Evolutionary conservation across 768 basidiomycete species (phyloP).

Genomic region (Harrya chromipes): DNA sequence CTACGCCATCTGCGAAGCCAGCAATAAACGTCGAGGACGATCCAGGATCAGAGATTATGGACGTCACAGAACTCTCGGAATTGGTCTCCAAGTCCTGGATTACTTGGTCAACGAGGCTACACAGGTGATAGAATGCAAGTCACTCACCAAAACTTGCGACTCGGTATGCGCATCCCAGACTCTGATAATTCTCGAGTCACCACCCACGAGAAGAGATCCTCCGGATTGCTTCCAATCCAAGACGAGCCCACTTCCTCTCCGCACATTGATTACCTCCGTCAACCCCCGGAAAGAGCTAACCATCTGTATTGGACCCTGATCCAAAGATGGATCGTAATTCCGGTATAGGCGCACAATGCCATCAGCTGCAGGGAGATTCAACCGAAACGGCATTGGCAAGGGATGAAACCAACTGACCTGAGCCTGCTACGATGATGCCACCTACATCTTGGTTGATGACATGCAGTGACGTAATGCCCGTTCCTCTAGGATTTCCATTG

Average conservation of each 20-base stretch:
- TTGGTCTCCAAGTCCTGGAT: constrained; percentile 84
- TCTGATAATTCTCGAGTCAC: constrained; percentile 84
- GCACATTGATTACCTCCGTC: constrained; percentile 68
- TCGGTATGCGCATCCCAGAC: constrained; percentile 97
- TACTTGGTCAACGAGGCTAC: neutral
- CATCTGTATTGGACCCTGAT: constrained; percentile 79
- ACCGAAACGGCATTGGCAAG: neutral
- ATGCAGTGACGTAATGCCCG: constrained; percentile 81
- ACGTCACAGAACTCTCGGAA: constrained; percentile 86
- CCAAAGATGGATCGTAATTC: constrained; percentile 77
- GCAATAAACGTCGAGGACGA: constrained; percentile 80
- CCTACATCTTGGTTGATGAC: constrained; percentile 96
- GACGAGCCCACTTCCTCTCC: constrained; percentile 81
- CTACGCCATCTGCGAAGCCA: constrained; percentile 88
- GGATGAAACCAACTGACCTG: constrained; percentile 50
- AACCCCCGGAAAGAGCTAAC: constrained; percentile 92
- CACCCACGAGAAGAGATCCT: constrained; percentile 84
- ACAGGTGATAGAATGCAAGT: neutral
- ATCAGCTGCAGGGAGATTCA: constrained; percentile 58
- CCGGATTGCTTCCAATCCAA: constrained; percentile 92
- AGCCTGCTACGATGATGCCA: constrained; percentile 83
- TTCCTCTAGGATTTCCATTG: constrained; percentile 82
- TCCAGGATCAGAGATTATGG: constrained; percentile 74
- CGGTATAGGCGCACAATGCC: constrained; percentile 89
- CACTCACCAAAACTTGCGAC: constrained; percentile 62